Percentiles rank a stretch among this genome's conserved stretches.
These are phyloP conservation scores for Fraxinus baroniana DNA, from an alignment of 305 asterid species.

Conservation along the genomic window DNA sequence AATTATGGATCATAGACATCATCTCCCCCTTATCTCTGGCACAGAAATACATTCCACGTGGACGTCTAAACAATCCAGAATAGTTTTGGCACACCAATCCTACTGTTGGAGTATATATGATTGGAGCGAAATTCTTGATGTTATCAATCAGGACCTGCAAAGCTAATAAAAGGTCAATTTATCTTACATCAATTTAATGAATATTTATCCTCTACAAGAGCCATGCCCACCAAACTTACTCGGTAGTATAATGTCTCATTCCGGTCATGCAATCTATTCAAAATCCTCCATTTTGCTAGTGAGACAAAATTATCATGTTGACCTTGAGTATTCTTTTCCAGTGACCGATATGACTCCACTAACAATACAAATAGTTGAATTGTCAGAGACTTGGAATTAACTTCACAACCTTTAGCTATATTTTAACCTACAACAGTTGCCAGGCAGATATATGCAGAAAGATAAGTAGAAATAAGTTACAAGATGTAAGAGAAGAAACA, in stretches of 20 bases:
- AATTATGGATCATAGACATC: conserved; percentile 99
- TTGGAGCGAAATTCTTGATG: conserved; percentile 85
- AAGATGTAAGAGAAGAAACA: neutral
- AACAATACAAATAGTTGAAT: conserved; percentile 33
- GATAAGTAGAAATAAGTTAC: neutral
- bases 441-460: neutral
- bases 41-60: conserved; percentile 99
- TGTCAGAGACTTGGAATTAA: neutral
- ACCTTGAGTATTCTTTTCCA: conserved; percentile 88
- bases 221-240: conserved; percentile 50
- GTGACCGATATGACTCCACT: conserved; percentile 96
- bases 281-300: conserved; percentile 94
- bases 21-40: conserved; percentile 99
- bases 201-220: conserved; percentile 17
- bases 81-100: conserved; percentile 98
- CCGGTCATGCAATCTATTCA: conserved; percentile 95
- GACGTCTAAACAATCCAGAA: conserved; percentile 94
- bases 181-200: conserved; percentile 16
- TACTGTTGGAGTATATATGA: conserved; percentile 95
- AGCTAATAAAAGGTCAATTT: conserved; percentile 18
- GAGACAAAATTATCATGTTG: conserved; percentile 59
- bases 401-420: neutral
- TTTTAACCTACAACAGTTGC: neutral
- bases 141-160: conserved; percentile 88
- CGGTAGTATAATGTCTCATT: conserved; percentile 95